These are phyloP conservation scores for Priceomyces melissophilus DNA, from an alignment of 805 yeast species.

Conservation along the genomic window DNA sequence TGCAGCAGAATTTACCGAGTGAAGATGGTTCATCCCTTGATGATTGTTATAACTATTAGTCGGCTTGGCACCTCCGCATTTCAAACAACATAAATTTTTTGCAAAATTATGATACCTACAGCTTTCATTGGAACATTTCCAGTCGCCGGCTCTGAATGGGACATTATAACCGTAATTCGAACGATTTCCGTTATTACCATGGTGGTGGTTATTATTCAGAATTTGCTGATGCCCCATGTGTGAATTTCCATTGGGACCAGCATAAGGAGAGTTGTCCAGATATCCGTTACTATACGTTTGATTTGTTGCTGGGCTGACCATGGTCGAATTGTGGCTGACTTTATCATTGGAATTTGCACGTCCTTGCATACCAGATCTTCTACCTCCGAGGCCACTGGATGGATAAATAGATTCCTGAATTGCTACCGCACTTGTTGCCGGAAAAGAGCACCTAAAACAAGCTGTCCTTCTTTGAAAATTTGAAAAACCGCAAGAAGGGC, in stretches of 20 bases:
- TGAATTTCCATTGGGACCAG: conserved; percentile 3
- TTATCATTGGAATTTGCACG: conserved; percentile 5
- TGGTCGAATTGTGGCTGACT: conserved; percentile 5
- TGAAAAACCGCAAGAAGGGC: conserved; percentile 93
- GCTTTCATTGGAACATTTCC: conserved; percentile 80
- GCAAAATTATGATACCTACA: conserved; percentile 93
- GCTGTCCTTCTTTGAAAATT: conserved; percentile 93
- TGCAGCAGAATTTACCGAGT: conserved; percentile 40
- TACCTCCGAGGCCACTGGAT: conserved; percentile 5
- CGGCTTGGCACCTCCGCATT: conserved; percentile 77
- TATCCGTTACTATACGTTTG: conserved; percentile 4
- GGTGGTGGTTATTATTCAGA: conserved; percentile 9
- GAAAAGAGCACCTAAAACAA: conserved; percentile 89
- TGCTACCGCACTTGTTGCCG: conserved; percentile 70
- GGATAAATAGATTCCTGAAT: conserved; percentile 59
- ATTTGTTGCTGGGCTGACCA: conserved; percentile 4
- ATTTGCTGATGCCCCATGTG: conserved; percentile 7
- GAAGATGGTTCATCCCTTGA: conserved; percentile 16
- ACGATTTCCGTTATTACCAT: conserved; percentile 14
- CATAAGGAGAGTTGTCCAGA: conserved; percentile 3
- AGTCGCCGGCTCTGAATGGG: conserved; percentile 96
- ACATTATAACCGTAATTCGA: conserved; percentile 45
- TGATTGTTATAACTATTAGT: conserved; percentile 11
- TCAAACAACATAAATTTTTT: conserved; percentile 78
- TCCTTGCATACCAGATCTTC: conserved; percentile 7